Evolutionary conservation across 2,329 filamentous ascomycete genomes (phyloP), one percentile per base, ranked within the genome.

Genomic region (Phaeosphaeriaceae sp.): DNA sequence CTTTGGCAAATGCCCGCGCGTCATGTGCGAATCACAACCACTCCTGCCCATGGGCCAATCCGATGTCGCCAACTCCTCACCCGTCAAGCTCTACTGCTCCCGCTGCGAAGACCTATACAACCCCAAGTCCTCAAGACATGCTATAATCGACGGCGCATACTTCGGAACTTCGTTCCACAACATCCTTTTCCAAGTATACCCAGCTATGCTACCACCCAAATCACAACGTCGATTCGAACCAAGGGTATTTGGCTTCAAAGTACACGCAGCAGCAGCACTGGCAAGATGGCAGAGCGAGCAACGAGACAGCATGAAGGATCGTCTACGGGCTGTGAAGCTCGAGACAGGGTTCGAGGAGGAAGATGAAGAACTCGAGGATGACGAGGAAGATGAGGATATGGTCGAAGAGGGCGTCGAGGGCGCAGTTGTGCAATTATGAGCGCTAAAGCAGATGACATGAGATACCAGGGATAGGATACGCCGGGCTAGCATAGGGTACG

Each of bases 51-150:
- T 97, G 88, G 95, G 95, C 64, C 91, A 96, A 70, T 92, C 93
- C 71, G 95, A 99, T 80, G 84, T 94, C 2, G 88, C 95, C 63
- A 93, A 93, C 80, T 84, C 89, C 69, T 96, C 94, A 73, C 89
- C 94, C 49, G 95, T 97, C 67, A 98, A 97, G 80, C 91, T 99
- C 54, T 99, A 97, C 86, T 99, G 95, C 80, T 89, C 91, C 49
- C 92, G 93, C 71, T 99, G 95, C 84, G 95, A 99, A 84, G 95
- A 99, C 78, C 91, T 97, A 59, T 99, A 99, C 85, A 98, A 98
- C 81, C 95, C 95, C 47, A 99, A 99, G 79, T 98, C 95, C 3
- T 94, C 93, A 21, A 92, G 95, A 26, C 95, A 99, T 80, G 93
- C 94, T 52, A 87, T 91, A 59, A 97, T 99, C 73, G 95, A 99